These are phyloP conservation scores for Plasmodium inui DNA, from an alignment of 169 alveolate genomes.

Conservation along the genomic window DNA sequence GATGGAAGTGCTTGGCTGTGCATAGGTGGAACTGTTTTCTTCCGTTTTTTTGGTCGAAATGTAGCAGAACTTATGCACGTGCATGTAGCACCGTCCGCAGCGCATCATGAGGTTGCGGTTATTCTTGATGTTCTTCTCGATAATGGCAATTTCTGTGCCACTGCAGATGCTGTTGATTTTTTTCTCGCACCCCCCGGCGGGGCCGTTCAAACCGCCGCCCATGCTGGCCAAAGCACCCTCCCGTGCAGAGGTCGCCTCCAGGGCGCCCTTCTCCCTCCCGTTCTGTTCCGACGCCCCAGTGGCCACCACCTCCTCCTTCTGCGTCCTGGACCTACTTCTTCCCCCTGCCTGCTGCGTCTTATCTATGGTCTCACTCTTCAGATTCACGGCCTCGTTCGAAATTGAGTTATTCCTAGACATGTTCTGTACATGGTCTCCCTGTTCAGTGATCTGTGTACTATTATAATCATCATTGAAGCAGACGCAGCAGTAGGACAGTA, in stretches of 20 bases:
- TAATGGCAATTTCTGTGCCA: neutral
- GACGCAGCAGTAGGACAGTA: slow-evolving; percentile 39
- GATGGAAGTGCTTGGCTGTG: slow-evolving; percentile 8
- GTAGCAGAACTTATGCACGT: slow-evolving; percentile 64
- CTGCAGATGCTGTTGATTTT: neutral
- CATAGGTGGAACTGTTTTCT: slow-evolving; percentile 4
- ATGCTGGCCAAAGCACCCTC: neutral
- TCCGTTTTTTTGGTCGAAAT: slow-evolving; percentile 56
- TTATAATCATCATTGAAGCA: slow-evolving; percentile 71
- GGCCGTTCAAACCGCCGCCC: neutral
- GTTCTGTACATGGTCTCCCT: neutral
- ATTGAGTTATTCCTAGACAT: slow-evolving; percentile 17
- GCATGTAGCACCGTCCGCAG: slow-evolving; percentile 70
- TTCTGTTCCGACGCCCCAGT: neutral
- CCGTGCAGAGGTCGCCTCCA: neutral
- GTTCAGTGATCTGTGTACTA: slow-evolving; percentile 40
- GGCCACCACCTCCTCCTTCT: neutral
- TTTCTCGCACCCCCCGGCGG: neutral
- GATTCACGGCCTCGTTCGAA: neutral
- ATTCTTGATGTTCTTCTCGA: slow-evolving; percentile 42
- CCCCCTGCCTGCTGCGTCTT: neutral
- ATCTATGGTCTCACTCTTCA: neutral
- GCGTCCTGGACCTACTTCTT: neutral
- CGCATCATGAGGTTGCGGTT: slow-evolving; percentile 29
- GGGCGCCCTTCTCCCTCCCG: neutral